These are phyloP conservation scores for Yamadazyma kitorensis DNA, from an alignment of 805 yeast genomes.

Conservation along the genomic window DNA sequence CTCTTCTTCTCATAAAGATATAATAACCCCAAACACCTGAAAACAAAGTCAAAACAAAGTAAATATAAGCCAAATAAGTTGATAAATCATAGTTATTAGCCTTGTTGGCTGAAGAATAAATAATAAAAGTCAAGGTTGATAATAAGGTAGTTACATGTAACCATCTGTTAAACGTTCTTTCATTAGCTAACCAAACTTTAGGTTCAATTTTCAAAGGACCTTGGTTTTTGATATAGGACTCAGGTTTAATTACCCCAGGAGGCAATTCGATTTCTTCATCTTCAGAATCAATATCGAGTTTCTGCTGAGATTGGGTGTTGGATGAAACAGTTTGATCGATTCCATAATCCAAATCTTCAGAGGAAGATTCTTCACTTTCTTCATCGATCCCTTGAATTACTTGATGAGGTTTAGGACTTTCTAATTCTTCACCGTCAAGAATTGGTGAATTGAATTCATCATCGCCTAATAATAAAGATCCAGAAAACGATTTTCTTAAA, in stretches of 20 bases:
- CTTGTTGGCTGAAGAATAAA: constrained; percentile 69
- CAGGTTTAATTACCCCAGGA: constrained; percentile 84
- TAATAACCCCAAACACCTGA: constrained; percentile 88
- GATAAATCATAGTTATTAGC: constrained; percentile 69
- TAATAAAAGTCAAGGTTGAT: constrained; percentile 79
- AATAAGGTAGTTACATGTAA: constrained; percentile 82
- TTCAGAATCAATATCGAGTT: constrained; percentile 71
- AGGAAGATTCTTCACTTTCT: constrained; percentile 51
- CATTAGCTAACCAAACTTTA: constrained; percentile 97
- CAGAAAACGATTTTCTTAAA: constrained; percentile 41
- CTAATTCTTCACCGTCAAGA: background rate
- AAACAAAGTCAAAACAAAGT: constrained; percentile 79
- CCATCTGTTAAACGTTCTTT: constrained; percentile 96
- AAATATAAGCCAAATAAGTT: constrained; percentile 66
- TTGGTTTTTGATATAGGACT: constrained; percentile 72
- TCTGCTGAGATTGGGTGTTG: constrained; percentile 27
- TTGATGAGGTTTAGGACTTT: constrained; percentile 5
- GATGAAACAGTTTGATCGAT: constrained; percentile 5
- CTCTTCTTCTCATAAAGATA: constrained; percentile 68
- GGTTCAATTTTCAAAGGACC: constrained; percentile 95
- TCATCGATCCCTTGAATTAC: constrained; percentile 41
- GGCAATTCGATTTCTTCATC: constrained; percentile 82
- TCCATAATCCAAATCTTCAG: constrained; percentile 28
- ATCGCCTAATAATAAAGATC: constrained; percentile 20
- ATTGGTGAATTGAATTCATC: constrained; percentile 6